These are phyloP conservation scores for Syncephalastrum contaminatum DNA, from an alignment of 371 early-diverging fungal genomes.

Conservation along the genomic window DNA sequence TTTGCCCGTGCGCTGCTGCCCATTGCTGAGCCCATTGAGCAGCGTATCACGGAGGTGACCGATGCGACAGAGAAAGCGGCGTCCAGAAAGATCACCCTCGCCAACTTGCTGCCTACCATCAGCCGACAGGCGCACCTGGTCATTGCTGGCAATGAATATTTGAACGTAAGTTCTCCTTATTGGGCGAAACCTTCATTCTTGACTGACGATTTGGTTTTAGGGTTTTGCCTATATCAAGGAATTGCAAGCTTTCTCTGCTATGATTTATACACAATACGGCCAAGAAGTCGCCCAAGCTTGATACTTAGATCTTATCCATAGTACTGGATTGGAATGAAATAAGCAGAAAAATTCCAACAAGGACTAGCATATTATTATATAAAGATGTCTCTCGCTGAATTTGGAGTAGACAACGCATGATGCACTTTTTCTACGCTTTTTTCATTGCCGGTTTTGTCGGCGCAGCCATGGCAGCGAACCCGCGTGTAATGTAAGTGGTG, in stretches of 20 bases:
- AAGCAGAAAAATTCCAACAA: no score
- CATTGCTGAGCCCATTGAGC: slow-evolving; percentile 14
- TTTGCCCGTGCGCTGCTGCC: slow-evolving; percentile 34
- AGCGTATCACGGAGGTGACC: slow-evolving; percentile 30
- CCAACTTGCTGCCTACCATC: slow-evolving; percentile 74
- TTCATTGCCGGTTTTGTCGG: no score
- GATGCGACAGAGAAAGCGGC: slow-evolving; percentile 13
- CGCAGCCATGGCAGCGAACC: no score
- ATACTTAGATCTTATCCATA: neutral
- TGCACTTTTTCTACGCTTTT: no score
- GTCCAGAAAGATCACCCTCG: slow-evolving; percentile 64
- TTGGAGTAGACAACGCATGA: no score
- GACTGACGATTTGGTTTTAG: slow-evolving; percentile 19
- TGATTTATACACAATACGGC: slow-evolving; percentile 69
- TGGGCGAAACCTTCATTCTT: neutral
- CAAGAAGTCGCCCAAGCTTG: slow-evolving; percentile 24
- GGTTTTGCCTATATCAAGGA: slow-evolving; percentile 69
- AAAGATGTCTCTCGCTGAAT: no score
- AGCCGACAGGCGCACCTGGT: slow-evolving; percentile 77
- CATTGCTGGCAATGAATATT: slow-evolving; percentile 82
- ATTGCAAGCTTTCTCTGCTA: slow-evolving; percentile 71
- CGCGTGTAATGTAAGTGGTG: no score
- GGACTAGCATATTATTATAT: no score
- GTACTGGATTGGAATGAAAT: no score
- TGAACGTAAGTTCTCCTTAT: slow-evolving; percentile 78